Percentiles rank a stretch among this genome's conserved stretches.
Conservation (phyloP, 2,329 filamentous ascomycete species). For the Diplodia corticola region DNA sequence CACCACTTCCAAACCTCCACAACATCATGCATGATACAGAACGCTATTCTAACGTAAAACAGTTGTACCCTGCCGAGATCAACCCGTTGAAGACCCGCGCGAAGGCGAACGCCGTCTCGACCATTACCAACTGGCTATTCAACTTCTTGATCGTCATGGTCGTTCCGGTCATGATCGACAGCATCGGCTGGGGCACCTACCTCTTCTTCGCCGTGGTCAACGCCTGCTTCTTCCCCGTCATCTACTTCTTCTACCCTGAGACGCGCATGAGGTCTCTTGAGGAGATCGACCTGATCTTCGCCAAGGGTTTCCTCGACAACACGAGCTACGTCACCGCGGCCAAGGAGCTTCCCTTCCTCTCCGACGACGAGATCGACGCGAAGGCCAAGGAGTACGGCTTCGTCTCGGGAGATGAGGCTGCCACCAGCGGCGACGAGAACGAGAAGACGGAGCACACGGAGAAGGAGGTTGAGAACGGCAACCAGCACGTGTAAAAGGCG, state of each 20-base stretch:
- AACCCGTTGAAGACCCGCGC: constrained; percentile 57
- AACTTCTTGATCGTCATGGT: constrained; percentile 51
- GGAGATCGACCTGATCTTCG: constrained; percentile 52
- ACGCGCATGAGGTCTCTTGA: constrained; percentile 55
- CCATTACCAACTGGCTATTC: constrained; percentile 57
- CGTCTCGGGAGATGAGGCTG: constrained; percentile 30
- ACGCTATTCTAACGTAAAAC: not conserved
- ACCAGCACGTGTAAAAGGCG: constrained; percentile 23
- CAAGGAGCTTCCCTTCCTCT: constrained; percentile 56
- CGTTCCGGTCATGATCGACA: constrained; percentile 41
- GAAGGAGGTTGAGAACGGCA: constrained; percentile 25
- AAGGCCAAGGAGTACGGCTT: constrained; percentile 44
- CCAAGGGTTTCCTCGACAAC: constrained; percentile 59
- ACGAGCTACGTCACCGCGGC: constrained; percentile 62
- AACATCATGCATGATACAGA: constrained; percentile 31
- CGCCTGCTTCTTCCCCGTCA: constrained; percentile 53
- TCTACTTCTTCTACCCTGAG: constrained; percentile 58
- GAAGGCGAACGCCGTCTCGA: constrained; percentile 57
- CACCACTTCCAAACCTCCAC: not conserved
- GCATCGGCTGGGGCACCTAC: constrained; percentile 44
- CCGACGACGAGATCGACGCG: constrained; percentile 54
- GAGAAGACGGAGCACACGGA: constrained; percentile 23
- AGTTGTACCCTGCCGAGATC: constrained; percentile 48
- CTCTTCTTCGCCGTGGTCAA: constrained; percentile 56
- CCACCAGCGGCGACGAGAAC: constrained; percentile 1